phyloP scores from a whole-genome alignment of 768 basidiomycete genomes.

The Calocera viscosa region DNA sequence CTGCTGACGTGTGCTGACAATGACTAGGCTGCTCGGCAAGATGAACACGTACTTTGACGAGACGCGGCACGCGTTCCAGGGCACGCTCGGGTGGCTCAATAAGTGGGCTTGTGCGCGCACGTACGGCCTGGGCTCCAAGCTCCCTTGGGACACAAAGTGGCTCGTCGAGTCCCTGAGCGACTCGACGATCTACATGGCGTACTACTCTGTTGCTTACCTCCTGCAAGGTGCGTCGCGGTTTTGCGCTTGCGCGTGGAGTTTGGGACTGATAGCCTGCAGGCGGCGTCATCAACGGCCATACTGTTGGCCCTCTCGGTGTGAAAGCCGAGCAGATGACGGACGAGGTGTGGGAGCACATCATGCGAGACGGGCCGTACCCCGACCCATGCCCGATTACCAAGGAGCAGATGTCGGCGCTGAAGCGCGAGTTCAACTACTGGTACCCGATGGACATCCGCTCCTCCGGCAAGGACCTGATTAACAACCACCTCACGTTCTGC shows the following conservation, averaged over 20 bases:
- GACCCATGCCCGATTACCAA: conserved; percentile 44
- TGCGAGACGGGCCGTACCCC: conserved; percentile 53
- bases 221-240: conserved; percentile 68
- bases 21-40: conserved; percentile 50
- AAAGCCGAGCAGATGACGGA: conserved; percentile 89
- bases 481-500: conserved; percentile 88
- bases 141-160: conserved; percentile 96
- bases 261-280: conserved; percentile 28
- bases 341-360: conserved; percentile 93
- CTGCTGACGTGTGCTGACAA: background rate
- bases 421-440: conserved; percentile 89
- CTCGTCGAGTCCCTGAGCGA: conserved; percentile 94
- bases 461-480: conserved; percentile 92
- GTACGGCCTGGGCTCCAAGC: conserved; percentile 85
- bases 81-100: conserved; percentile 86
- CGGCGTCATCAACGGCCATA: conserved; percentile 62
- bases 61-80: conserved; percentile 85
- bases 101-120: conserved; percentile 99
- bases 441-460: conserved; percentile 98
- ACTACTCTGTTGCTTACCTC: conserved; percentile 87
- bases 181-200: conserved; percentile 97
- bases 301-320: conserved; percentile 71
- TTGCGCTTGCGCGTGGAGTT: background rate
- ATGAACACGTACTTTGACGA: conserved; percentile 91
- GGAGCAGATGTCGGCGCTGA: conserved; percentile 73